Evolutionary conservation across 2,329 filamentous ascomycete species (phyloP), one percentile per base, ranked within the genome.

Genomic region (Xylariaceae sp.): DNA sequence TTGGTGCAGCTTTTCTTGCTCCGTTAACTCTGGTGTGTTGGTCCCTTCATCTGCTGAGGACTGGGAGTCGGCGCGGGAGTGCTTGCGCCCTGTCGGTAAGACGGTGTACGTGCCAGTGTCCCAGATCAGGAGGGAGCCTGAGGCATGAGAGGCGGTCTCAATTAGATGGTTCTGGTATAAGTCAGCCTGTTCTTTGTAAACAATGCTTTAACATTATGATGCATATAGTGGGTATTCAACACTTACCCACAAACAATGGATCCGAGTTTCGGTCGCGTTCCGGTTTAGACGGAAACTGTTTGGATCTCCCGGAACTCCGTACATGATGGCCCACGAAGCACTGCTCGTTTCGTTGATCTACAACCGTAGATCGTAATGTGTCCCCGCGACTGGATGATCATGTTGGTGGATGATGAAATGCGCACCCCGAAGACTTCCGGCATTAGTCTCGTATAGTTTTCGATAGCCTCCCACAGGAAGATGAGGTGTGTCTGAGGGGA

Each of bases 401-500:
- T 91, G 86, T 65, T 91, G 86, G 67, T 90, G 86, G 30, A 90
- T 78, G 45, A 90, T 82, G 64, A 89, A 90, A 67, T 86, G 83
- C 7, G 76, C 72, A 15, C 77, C 77, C 13, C 50, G 36, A 3
- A 53, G 33, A 37, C 51, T 71, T 15, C 67, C 70, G 1, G 60
- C 62, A 40, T 70, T 70, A n/a, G 48, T 43, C 4, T 62, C 57
- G 50, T 77, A 80, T 6, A 79, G 70, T 7, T 62, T 54, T 3
- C 63, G 57, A 60, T 76, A 78, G 3, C 47, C 50, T 1, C 62
- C 20, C 16, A 77, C 61, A 13, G 74, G 52, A 3, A 79, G 65
- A 39, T 58, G 69, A 3, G 75, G 70, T 3, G 58, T 48, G 4
- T 9, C 37, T 0, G 39, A 15, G 15, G 63, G 61, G 42, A 60